Percentiles rank a stretch among this genome's conserved stretches.
phyloP scores from a whole-genome alignment of 345 rosid species.

The Murraya paniculata region DNA sequence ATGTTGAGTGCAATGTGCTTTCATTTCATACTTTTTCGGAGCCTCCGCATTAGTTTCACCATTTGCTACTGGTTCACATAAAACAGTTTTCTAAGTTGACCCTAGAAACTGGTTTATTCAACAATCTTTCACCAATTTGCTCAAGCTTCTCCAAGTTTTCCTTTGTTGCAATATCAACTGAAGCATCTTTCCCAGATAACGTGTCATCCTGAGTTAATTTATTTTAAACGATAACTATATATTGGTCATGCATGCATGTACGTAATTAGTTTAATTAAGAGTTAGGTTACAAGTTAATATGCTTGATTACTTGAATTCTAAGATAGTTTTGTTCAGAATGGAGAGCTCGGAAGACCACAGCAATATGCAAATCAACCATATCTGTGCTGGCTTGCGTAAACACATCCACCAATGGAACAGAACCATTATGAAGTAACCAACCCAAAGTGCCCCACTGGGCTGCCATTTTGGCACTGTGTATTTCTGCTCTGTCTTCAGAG shows the following conservation, averaged over 20 bases:
- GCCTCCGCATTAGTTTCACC: constrained; percentile 35
- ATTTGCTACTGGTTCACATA: constrained; percentile 11
- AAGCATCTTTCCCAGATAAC: constrained; percentile 16
- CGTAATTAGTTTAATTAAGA: background rate
- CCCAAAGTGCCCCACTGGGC: constrained; percentile 46
- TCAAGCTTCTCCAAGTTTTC: constrained; percentile 28
- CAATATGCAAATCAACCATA: constrained; percentile 47
- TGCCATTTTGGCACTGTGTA: constrained; percentile 27
- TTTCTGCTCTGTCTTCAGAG: constrained; percentile 25
- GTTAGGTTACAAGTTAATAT: too few species aligned
- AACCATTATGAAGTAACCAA: constrained; percentile 28
- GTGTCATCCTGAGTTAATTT: constrained; percentile 25
- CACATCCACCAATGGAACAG: constrained; percentile 34
- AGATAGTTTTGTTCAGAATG: constrained; percentile 37
- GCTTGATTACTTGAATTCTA: constrained; percentile 39
- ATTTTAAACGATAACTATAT: background rate
- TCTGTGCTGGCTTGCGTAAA: constrained; percentile 52
- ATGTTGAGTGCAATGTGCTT: too few species aligned
- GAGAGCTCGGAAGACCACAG: constrained; percentile 33
- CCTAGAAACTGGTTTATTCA: constrained; percentile 40
- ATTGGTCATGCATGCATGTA: background rate
- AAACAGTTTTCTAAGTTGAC: constrained; percentile 31
- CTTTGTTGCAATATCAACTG: constrained; percentile 25
- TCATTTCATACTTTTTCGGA: constrained; percentile 21
- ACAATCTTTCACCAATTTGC: constrained; percentile 22